Percentiles rank a stretch among this genome's conserved stretches.
phyloP scores from a whole-genome alignment of 306 rosid species.

The Parietaria judaica region DNA sequence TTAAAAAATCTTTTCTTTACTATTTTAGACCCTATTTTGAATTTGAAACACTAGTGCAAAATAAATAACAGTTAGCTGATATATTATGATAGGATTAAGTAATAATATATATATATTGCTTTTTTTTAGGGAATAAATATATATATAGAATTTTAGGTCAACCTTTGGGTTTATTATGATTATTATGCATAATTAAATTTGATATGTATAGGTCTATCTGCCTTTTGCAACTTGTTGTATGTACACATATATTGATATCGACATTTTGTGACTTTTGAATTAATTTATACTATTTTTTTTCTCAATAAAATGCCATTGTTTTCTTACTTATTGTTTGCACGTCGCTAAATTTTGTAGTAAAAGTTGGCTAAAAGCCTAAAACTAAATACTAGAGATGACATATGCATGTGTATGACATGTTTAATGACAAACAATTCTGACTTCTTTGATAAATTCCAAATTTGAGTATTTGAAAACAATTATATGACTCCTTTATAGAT shows the following conservation, averaged over 20 bases:
- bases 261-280: neutral
- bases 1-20: no score
- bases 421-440: neutral
- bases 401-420: neutral
- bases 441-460: neutral
- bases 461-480: neutral
- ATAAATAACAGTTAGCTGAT: no score
- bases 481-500: conserved; percentile 2
- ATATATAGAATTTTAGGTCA: no score
- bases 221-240: neutral
- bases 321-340: neutral
- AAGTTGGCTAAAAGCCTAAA: neutral
- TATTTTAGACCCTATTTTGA: neutral
- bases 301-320: neutral
- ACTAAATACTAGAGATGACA: neutral
- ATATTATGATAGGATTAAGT: no score
- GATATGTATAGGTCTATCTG: neutral
- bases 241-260: neutral
- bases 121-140: no score
- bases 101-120: no score
- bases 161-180: no score
- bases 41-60: neutral
- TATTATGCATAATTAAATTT: no score
- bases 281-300: no score
- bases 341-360: neutral